Evolutionary conservation across 2,329 filamentous ascomycete species (phyloP).

Genomic region (Fusarium xyrophilum): DNA sequence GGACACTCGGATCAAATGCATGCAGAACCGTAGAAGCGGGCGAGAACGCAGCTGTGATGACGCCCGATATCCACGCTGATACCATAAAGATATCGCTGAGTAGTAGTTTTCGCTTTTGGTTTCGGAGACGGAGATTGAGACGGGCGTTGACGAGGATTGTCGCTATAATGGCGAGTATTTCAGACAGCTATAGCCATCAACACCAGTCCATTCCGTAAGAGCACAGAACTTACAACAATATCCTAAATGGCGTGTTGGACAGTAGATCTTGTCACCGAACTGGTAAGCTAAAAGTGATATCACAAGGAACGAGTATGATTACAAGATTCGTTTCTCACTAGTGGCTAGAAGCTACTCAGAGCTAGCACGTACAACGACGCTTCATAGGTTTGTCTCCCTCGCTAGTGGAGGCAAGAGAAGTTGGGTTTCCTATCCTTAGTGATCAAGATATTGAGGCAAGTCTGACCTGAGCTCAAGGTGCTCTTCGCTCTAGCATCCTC

Average conservation of each 20-base stretch:
- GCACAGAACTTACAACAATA: background rate
- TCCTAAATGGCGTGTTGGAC: background rate
- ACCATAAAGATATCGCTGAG: slow-evolving; percentile 31
- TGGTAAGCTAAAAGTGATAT: accelerated
- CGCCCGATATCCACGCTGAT: slow-evolving; percentile 20
- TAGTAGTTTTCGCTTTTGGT: slow-evolving; percentile 21
- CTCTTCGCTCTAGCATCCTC: too few species aligned
- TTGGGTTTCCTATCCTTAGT: too few species aligned
- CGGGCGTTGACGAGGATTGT: slow-evolving; percentile 21
- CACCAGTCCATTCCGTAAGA: accelerated
- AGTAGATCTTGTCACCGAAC: accelerated
- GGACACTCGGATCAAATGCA: slow-evolving; percentile 22
- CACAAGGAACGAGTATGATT: too few species aligned
- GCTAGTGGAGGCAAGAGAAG: too few species aligned
- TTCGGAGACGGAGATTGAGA: slow-evolving; percentile 22
- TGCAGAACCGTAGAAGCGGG: slow-evolving; percentile 4
- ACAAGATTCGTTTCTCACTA: too few species aligned
- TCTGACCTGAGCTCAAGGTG: too few species aligned
- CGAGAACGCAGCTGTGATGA: slow-evolving; percentile 6
- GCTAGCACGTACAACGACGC: too few species aligned
- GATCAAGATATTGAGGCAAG: too few species aligned
- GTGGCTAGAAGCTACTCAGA: too few species aligned
- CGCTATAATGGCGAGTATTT: slow-evolving; percentile 20
- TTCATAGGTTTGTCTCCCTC: too few species aligned
- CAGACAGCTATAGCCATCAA: background rate